These are phyloP conservation scores for Paecilomyces fulvus DNA, from an alignment of 2,329 filamentous ascomycete genomes.

Conservation along the genomic window DNA sequence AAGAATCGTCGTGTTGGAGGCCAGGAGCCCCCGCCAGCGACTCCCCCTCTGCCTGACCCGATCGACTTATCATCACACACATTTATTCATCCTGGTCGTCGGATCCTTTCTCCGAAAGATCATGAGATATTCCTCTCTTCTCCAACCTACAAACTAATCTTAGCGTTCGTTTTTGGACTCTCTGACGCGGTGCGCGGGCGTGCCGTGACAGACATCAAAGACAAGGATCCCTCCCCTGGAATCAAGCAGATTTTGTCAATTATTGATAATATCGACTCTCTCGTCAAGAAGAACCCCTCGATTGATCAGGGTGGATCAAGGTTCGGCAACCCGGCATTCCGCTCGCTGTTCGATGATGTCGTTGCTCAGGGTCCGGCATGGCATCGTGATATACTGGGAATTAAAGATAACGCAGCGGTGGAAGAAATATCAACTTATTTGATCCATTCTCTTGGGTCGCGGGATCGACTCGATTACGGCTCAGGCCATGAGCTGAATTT, in stretches of 20 bases:
- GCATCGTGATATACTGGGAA: conserved; percentile 33
- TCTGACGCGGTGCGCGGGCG: conserved; percentile 66
- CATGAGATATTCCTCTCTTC: conserved; percentile 75
- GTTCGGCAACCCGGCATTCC: conserved; percentile 91
- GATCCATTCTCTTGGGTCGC: conserved; percentile 74
- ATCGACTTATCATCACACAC: conserved; percentile 52
- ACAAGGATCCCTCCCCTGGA: conserved; percentile 42
- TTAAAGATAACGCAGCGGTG: conserved; percentile 43
- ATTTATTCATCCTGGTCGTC: conserved; percentile 61
- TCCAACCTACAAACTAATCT: conserved; percentile 63
- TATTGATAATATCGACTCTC: conserved; percentile 58
- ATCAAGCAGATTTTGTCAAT: conserved; percentile 60
- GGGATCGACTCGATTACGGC: conserved; percentile 85
- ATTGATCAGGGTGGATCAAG: conserved; percentile 80
- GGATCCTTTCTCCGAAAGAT: conserved; percentile 74
- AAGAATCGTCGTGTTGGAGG: conserved; percentile 19
- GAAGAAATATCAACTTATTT: conserved; percentile 74
- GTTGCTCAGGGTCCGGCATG: conserved; percentile 30
- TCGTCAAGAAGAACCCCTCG: conserved; percentile 64
- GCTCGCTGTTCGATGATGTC: conserved; percentile 59
- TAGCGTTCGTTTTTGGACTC: conserved; percentile 78
- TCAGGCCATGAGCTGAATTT: conserved; percentile 98
- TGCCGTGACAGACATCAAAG: conserved; percentile 18
- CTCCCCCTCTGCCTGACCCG: conserved; percentile 62
- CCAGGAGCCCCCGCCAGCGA: conserved; percentile 58